A percentile compares a stretch with the other conserved stretches of the same genome.
Conservation (phyloP, 495 filamentous ascomycete species). For the Neurospora sp. region DNA sequence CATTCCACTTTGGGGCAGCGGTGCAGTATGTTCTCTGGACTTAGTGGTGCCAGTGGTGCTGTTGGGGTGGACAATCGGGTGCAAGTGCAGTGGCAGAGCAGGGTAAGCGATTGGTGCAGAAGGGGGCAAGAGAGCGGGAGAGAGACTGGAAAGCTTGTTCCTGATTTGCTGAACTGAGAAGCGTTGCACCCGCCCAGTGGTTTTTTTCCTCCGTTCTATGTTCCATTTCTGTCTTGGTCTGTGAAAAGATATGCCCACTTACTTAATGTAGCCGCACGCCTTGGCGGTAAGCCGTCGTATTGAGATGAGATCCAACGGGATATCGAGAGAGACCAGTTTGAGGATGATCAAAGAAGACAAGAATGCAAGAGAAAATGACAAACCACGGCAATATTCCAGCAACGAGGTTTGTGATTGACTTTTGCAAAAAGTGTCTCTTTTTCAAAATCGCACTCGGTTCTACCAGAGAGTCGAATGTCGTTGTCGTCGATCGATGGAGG, state of each 20-base stretch:
- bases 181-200: not conserved
- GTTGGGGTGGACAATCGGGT: too few relatives aligned
- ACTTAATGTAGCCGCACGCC: not conserved
- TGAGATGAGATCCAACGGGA: too few relatives aligned
- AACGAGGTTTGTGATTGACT: constrained; percentile 20
- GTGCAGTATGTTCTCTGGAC: not conserved
- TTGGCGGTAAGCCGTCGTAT: constrained; percentile 1
- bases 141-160: not conserved
- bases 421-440: constrained; percentile 1
- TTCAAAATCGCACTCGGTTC: not conserved
- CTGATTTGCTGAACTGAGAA: not conserved
- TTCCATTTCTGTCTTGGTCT: not conserved
- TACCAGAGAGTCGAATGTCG: constrained; percentile 1
- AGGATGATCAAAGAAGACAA: constrained; percentile 3
- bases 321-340: not conserved
- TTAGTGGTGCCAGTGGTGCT: not conserved
- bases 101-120: not conserved
- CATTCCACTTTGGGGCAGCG: not conserved
- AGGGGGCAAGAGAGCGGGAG: not conserved
- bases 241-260: not conserved
- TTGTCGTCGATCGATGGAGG: not conserved
- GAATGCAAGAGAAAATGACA: constrained; percentile 9
- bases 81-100: not conserved
- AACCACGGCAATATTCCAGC: constrained; percentile 31
- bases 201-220: not conserved